Conservation (phyloP, 257 asterid species). For the Datura wrightii region DNA sequence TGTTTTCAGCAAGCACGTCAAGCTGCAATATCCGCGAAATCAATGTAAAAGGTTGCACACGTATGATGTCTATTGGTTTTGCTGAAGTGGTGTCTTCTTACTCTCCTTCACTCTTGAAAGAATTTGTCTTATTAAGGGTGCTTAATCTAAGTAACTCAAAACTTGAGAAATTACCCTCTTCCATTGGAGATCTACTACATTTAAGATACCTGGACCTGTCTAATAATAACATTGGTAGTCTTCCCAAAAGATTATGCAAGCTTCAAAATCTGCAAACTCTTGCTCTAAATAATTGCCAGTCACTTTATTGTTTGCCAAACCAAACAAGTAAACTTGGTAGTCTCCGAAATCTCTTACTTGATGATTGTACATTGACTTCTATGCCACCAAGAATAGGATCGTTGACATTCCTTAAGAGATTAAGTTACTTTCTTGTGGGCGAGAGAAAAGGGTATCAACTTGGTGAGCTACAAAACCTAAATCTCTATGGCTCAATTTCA, state of each 20-base stretch:
- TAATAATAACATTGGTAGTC: not conserved
- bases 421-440: no score
- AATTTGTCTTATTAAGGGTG: not conserved
- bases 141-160: conserved; percentile 19
- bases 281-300: no score
- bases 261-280: conserved; percentile 37
- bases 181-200: conserved; percentile 24
- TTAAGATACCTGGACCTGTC: conserved; percentile 35
- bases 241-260: conserved; percentile 30
- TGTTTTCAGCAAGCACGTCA: not conserved
- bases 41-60: not conserved
- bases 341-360: no score
- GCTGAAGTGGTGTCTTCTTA: not conserved
- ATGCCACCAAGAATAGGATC: no score
- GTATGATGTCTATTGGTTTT: conserved; percentile 27
- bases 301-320: no score
- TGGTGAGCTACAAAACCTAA: no score
- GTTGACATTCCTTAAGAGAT: no score
- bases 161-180: not conserved
- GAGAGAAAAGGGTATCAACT: no score
- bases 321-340: no score
- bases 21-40: conserved; percentile 23
- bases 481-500: no score
- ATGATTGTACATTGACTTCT: no score
- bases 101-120: not conserved